Evolutionary conservation across 192 early-diverging fungal genomes (phyloP).

Genomic region (Coemansia sp.): DNA sequence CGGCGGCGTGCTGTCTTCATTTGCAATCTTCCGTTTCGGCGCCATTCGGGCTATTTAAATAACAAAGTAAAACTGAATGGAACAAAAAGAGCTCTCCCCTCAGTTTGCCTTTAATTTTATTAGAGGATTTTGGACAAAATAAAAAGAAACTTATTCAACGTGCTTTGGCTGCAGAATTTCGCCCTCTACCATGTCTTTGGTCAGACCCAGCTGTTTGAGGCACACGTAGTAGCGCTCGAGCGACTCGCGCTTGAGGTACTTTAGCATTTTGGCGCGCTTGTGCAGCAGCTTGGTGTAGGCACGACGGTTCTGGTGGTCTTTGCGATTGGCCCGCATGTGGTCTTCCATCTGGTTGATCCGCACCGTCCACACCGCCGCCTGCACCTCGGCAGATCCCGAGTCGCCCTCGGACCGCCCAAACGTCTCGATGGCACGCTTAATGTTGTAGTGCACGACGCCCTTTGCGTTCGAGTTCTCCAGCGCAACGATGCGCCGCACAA

Average conservation of each 20-base stretch:
- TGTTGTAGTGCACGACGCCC: conserved; percentile 75
- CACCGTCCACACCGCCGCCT: conserved; percentile 90
- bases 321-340: conserved; percentile 75
- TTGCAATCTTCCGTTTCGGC: conserved; percentile 31
- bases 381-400: conserved; percentile 90
- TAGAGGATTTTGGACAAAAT: not conserved
- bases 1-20: conserved; percentile 16
- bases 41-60: conserved; percentile 27
- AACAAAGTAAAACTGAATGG: conserved; percentile 10
- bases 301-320: conserved; percentile 90
- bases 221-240: conserved; percentile 68
- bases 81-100: not conserved
- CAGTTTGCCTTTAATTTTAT: not conserved
- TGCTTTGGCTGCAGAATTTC: conserved; percentile 60
- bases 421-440: conserved; percentile 65
- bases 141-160: conserved; percentile 14
- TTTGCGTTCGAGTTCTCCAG: conserved; percentile 81
- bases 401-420: conserved; percentile 79
- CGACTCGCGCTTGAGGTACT: conserved; percentile 79
- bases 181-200: conserved; percentile 58
- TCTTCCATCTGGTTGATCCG: conserved; percentile 82
- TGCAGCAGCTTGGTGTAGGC: conserved; percentile 75
- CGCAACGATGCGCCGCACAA: conserved; percentile 69
- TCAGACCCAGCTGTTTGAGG: conserved; percentile 69
- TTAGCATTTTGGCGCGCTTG: conserved; percentile 80